Base-by-base conservation (phyloP, 2,329 filamentous ascomycete species). In the Pseudocercospora ulei region DNA sequence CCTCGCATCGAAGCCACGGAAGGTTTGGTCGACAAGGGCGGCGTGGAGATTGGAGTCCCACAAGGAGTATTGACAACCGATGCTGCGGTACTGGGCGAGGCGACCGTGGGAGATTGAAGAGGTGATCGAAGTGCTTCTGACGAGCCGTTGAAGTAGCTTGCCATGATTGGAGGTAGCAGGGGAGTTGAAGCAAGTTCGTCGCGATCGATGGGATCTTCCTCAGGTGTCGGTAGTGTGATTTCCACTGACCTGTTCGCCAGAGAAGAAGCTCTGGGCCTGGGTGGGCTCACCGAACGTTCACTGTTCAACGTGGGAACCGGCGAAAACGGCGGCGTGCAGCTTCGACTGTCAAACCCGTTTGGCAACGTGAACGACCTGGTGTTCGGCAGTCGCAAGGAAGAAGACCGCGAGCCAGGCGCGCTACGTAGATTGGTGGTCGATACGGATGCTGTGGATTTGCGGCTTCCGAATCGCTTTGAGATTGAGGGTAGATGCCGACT, bases 31-130 rank as follows among this genome's bases (percentile, higher is more conserved):
- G 82, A 90, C 6, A 93, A 66, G 1, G 83, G 76, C 3, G 85
- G 84, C 2, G 82, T 81, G 5, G 78, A 69, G 18, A 69, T 66
- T 8, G 70, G 65, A 8, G 64, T 67, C 35, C 69, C 68, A 8
- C 67, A 60, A 9, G 69, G 68, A 9, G 67, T 66, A 14, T 62
- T 58, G 28, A 60, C 62, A 34, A 64, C 53, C 9, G 67, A 69
- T 4, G 62, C 44, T 58, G 62, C 38, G 57, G 57, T 46, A 22
- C 63, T 61, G 24, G 71, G 64, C n/a, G 78, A 76, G 6, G 79
- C 82, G 11, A 90, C 73, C 0, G 77, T 80, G 0, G 86, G 86
- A 0, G 85, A 92, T 60, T 92, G 84, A 16, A 93, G 67, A n/a
- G 87, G 85, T 5, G 85, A 92, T 42, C 82, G 73, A 19, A 80